phyloP scores from a whole-genome alignment of 1,139 yeast genomes.

The Magnusiomyces starmeri region DNA sequence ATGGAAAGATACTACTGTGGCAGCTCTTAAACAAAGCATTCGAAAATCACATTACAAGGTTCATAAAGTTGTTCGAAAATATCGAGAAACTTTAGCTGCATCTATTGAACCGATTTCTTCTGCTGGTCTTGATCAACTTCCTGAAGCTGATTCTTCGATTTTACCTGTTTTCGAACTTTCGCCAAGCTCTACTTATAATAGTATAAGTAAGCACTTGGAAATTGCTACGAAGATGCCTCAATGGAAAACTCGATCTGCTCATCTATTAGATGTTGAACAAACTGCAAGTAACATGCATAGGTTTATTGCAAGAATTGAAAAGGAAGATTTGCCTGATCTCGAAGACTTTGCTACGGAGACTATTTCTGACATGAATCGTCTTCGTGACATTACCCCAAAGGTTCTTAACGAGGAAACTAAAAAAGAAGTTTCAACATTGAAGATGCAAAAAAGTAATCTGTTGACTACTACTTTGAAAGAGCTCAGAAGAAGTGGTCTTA shows the following conservation, averaged over 20 bases:
- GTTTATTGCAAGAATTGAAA: conserved; percentile 17
- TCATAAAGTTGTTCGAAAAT: conserved; percentile 78
- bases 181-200: conserved; percentile 13
- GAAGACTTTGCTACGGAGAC: conserved; percentile 50
- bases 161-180: conserved; percentile 11
- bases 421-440: conserved; percentile 62
- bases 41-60: conserved; percentile 77
- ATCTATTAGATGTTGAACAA: conserved; percentile 44
- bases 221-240: conserved; percentile 32
- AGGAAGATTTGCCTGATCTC: conserved; percentile 36
- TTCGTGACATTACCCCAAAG: conserved; percentile 72
- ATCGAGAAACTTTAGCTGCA: conserved; percentile 54
- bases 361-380: conserved; percentile 50
- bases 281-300: conserved; percentile 31
- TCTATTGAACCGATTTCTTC: conserved; percentile 47
- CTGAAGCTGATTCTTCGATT: conserved; percentile 17
- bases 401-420: conserved; percentile 66
- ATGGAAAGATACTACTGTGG: conserved; percentile 95
- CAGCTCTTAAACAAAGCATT: conserved; percentile 90
- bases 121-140: conserved; percentile 11
- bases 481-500: conserved; percentile 67
- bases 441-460: conserved; percentile 69
- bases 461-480: conserved; percentile 73
- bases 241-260: conserved; percentile 52
- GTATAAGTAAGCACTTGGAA: conserved; percentile 14